Evolutionary conservation across 2,329 filamentous ascomycete species (phyloP), one percentile per base, ranked within the genome.

Genomic region (Aspergillus versicolor): DNA sequence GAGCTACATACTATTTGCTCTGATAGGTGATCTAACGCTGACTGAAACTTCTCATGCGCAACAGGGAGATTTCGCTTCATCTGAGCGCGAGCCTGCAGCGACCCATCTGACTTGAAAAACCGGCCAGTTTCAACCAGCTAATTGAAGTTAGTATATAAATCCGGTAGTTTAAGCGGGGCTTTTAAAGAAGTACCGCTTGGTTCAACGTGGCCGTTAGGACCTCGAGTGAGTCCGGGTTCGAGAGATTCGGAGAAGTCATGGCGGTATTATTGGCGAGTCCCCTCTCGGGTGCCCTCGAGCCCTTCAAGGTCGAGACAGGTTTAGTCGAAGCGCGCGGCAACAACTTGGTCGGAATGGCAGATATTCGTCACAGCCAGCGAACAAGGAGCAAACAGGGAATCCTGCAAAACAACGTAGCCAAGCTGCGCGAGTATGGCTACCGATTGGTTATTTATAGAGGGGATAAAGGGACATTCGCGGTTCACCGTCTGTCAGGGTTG

Each of bases 51-150:
- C 40, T 75, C 73, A 55, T 75, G 70, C 15, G 73, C 68, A 19
- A 58, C 59, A 6, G 75, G 75, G n/a, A 77, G 63, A 15, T 70
- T 65, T 11, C 70, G 69, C 58, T 75, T 75, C 38, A 77, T 56
- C 27, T 74, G 73, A 13, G 67, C 58, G 22, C 67, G 67, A 12
- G 70, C 66, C 41, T 72, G 68, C 48, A 71, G 61, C 13, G 73
- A 73, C 15, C 69, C 72, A 5, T 66, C 65, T 13, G 72, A 69
- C 49, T 70, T 72, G 52, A 77, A 77, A 54, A 76, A 73, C 8
- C 74, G 72, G 19, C 72, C 75, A 12, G 73, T 76, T 34, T 77
- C 75, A 53, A 76, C 65, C 24, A 77, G 69, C 75, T 77, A 61
- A 17, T 17, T n/a, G 42, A 17, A 11, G 58, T 71, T 57, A 70